Evolutionary conservation across 345 rosid genomes (phyloP).

Genomic region (Boechera retrofracta): DNA sequence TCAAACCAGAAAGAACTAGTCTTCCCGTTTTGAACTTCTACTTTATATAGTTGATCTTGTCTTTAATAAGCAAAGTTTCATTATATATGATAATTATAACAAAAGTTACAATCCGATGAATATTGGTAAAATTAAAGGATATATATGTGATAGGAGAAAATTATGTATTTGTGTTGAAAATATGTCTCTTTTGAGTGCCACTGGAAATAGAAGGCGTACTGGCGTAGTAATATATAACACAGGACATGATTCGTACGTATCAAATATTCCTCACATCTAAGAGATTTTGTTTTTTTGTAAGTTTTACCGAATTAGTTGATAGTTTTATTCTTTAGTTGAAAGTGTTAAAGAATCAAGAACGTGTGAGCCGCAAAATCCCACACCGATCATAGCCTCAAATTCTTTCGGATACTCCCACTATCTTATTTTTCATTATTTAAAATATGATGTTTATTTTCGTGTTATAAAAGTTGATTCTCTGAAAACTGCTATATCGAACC

Average conservation of each 20-base stretch:
- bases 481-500: neutral
- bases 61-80: neutral
- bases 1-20: too few species aligned
- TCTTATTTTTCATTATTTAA: neutral
- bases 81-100: neutral
- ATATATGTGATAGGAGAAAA: neutral
- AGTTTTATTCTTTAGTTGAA: constrained; percentile 24
- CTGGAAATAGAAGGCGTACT: constrained; percentile 16
- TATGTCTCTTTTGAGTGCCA: neutral
- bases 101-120: neutral
- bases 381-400: neutral
- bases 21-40: too few species aligned
- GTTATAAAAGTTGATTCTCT: constrained; percentile 19
- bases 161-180: neutral
- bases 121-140: neutral
- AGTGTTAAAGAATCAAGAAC: constrained; percentile 19
- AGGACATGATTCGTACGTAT: constrained; percentile 33
- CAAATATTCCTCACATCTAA: constrained; percentile 36
- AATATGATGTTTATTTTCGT: constrained; percentile 9
- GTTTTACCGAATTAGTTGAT: constrained; percentile 3
- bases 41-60: too few species aligned
- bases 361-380: neutral
- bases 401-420: neutral
- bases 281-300: constrained; percentile 34
- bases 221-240: neutral